These are phyloP conservation scores for Colletotrichum cuscutae DNA, from an alignment of 2,329 filamentous ascomycete species.

Conservation along the genomic window DNA sequence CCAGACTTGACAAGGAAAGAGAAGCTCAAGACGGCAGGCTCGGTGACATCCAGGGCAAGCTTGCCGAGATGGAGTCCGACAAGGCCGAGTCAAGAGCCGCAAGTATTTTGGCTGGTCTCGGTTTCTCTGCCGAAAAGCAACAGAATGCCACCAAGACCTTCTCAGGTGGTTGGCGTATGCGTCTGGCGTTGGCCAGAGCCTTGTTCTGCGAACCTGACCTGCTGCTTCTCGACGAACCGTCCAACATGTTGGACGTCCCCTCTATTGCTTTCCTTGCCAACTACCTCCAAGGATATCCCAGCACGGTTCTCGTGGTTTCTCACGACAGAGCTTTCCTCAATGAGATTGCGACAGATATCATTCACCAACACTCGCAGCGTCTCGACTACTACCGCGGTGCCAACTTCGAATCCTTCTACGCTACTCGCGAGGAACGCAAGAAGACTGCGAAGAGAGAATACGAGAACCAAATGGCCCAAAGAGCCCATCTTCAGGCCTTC, in stretches of 20 bases:
- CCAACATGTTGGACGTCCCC: slow-evolving; percentile 99
- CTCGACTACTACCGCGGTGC: slow-evolving; percentile 98
- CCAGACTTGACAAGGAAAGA: slow-evolving; percentile 83
- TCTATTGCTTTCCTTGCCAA: slow-evolving; percentile 98
- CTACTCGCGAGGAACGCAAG: slow-evolving; percentile 94
- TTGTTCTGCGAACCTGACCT: slow-evolving; percentile 98
- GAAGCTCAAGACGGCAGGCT: slow-evolving; percentile 92
- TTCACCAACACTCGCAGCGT: slow-evolving; percentile 96
- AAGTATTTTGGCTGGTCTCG: slow-evolving; percentile 95
- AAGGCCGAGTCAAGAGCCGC: slow-evolving; percentile 96
- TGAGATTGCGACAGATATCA: slow-evolving; percentile 98
- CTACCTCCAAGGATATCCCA: slow-evolving; percentile 93
- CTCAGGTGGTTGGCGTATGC: slow-evolving; percentile 99
- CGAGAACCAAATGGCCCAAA: slow-evolving; percentile 95
- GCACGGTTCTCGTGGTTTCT: slow-evolving; percentile 94
- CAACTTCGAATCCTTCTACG: slow-evolving; percentile 98
- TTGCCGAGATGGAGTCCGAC: slow-evolving; percentile 98
- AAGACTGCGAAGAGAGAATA: slow-evolving; percentile 98
- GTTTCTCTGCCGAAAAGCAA: slow-evolving; percentile 93
- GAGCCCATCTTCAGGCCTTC: slow-evolving; percentile 94
- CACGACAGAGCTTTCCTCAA: slow-evolving; percentile 99
- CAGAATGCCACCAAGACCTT: slow-evolving; percentile 96
- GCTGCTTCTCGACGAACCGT: slow-evolving; percentile 96
- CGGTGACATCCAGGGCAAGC: slow-evolving; percentile 89
- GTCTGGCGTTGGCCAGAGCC: slow-evolving; percentile 91